Evolutionary conservation across 176 grass and related monocot genomes (phyloP), one percentile per base, ranked within the genome.

Genomic region (Themeda triandra): DNA sequence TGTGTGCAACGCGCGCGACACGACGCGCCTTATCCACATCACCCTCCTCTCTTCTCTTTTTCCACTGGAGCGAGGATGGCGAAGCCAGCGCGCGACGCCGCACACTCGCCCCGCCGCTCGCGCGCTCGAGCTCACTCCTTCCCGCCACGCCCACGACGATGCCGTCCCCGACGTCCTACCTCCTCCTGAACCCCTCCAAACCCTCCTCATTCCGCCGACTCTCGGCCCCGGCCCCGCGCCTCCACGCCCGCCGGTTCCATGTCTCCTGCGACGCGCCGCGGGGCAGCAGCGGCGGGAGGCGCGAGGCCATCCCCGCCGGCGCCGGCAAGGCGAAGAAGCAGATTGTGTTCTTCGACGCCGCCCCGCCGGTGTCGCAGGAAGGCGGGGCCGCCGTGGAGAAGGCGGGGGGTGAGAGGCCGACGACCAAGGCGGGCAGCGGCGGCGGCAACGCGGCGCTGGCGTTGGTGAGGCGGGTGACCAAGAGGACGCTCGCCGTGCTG

Each of bases 301-400:
- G 88, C 33, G 84, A 82, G 66, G 58, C 6, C 58, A 23, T 82
- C 25, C 71, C 88, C 3, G 17, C 73, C 6, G 84, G 88, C 12
- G 8, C 77, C 24, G 54, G 70, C 3, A 90, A 90, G 74, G 56
- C 58, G 0, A 95, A 92, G 87, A 98, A 93, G 91, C 89, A 92
- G 87, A 82, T 98, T 10, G 89, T 98, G 0, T 85, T 98, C 91
- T 98, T 98, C 65, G 96, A 92, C 19, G 79, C 89, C 29, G 80
- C 96, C 11, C 92, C 92, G 4, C 89, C 92, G 5, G 85, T 92
- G 32, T 39, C 42, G 8, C 36, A 31, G 69, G 18, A 21, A 13
- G 63, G 77, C 21, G 80, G 46, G 0, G 56, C 80, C 54, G 42
- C 62, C 66, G 59, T 9, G 4, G 42, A 80, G 51, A 63, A 75